Percentiles rank a stretch among this genome's conserved stretches.
Evolutionary conservation across 1,139 yeast genomes (phyloP).

Genomic region (Nakaseomyces uthaithaninus): DNA sequence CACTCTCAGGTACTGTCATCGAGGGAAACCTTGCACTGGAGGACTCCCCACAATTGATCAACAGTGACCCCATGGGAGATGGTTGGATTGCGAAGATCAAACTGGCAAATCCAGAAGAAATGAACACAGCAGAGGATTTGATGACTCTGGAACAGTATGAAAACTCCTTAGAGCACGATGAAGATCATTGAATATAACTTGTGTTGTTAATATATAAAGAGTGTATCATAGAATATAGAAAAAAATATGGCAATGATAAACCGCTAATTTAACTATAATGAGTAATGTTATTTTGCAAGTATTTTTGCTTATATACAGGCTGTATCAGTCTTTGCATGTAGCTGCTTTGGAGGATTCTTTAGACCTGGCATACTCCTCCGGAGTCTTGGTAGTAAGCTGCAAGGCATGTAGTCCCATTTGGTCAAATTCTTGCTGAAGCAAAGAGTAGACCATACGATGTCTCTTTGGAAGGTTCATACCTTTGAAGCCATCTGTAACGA

Average conservation of each 20-base stretch:
- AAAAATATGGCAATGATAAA: neutral
- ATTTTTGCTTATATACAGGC: slow-evolving; percentile 8
- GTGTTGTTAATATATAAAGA: slow-evolving; percentile 3
- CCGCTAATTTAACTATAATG: neutral
- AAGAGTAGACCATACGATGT: slow-evolving; percentile 65
- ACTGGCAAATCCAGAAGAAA: slow-evolving; percentile 31
- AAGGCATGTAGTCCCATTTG: slow-evolving; percentile 78
- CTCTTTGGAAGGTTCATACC: slow-evolving; percentile 67
- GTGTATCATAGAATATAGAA: slow-evolving; percentile 5
- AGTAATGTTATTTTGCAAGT: neutral
- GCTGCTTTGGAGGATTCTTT: slow-evolving; percentile 19
- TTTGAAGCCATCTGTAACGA: slow-evolving; percentile 61
- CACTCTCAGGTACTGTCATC: slow-evolving; percentile 68
- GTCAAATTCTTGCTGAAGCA: slow-evolving; percentile 61
- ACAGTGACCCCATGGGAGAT: slow-evolving; percentile 82
- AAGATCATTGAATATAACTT: slow-evolving; percentile 11
- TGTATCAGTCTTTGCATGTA: neutral
- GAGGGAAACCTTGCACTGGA: slow-evolving; percentile 64
- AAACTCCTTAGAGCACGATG: slow-evolving; percentile 48
- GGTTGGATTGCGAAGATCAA: slow-evolving; percentile 79
- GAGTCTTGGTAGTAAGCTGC: slow-evolving; percentile 78
- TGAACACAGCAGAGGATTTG: slow-evolving; percentile 34
- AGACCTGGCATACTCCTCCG: slow-evolving; percentile 41
- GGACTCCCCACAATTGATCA: slow-evolving; percentile 68
- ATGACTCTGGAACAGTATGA: slow-evolving; percentile 56